Base-by-base conservation (phyloP, 2,329 filamentous ascomycete species). In the Graphilbum fragrans region DNA sequence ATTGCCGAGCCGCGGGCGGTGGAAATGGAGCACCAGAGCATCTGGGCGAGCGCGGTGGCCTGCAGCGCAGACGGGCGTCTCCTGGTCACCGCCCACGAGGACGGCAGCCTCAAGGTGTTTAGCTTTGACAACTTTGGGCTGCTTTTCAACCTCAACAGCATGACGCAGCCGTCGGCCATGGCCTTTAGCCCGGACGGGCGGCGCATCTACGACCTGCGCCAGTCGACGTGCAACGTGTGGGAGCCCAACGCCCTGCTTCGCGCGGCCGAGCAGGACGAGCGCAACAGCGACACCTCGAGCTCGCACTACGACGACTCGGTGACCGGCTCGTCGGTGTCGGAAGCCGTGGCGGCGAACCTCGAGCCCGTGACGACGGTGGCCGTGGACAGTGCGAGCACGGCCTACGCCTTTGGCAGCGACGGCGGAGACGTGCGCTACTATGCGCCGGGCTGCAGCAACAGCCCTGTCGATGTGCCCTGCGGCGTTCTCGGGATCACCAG, bases 11-110 rank as follows among this genome's bases (percentile, higher is more conserved):
- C 17, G 4, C 16, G 18, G 6, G 16, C 20, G 11, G 37, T 27
- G 37, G 37, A n/a, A n/a, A n/a, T n/a, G n/a, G n/a, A n/a, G n/a
- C n/a, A n/a, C n/a, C n/a, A n/a, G n/a, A n/a, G n/a, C n/a, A n/a
- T n/a, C n/a, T n/a, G n/a, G n/a, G n/a, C n/a, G n/a, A n/a, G 35
- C 38, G 38, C 23, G 32, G 35, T 40, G 17, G 38, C 32, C 3
- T 20, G 21, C 4, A 40, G 38, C 19, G 20, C 31, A 5, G 20
- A 40, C 16, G 38, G 38, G 3, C 29, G 12, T 8, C 25, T 35
- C 17, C 35, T 40, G 25, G 38, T 22, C 9, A 40, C 38, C 9
- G 35, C 20, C 22, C 35, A 21, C 31, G 25, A 16, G n/a, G 21
- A 40, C 12, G 38, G 29, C 20, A 25, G n/a, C 11, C 10, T 40